Evolutionary conservation across 164 flowering plant genomes (phyloP).

Genomic region (Echeveria elegans): DNA sequence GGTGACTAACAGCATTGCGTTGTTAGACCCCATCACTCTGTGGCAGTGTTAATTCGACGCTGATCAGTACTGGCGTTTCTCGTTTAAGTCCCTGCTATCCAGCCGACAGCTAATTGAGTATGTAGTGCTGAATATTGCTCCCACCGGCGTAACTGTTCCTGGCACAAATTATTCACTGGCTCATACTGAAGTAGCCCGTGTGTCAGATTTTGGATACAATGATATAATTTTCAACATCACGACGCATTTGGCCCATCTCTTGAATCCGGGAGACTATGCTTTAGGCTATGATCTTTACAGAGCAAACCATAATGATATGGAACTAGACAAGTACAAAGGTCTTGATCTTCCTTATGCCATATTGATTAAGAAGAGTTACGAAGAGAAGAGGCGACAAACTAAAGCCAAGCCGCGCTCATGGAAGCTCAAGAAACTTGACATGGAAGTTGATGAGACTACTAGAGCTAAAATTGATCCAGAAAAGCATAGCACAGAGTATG

Average conservation of each 20-base stretch:
- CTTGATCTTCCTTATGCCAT: slow-evolving; percentile 42
- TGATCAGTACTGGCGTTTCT: slow-evolving; percentile 46
- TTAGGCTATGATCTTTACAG: slow-evolving; percentile 57
- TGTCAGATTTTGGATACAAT: slow-evolving; percentile 57
- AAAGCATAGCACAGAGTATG: slow-evolving; percentile 39
- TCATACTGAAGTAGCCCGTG: slow-evolving; percentile 56
- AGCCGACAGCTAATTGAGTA: slow-evolving; percentile 59
- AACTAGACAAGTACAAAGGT: slow-evolving; percentile 40
- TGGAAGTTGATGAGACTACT: slow-evolving; percentile 40
- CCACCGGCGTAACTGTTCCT: slow-evolving; percentile 28
- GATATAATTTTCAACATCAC: slow-evolving; percentile 31
- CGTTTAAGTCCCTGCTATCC: slow-evolving; percentile 41
- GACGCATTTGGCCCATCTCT: slow-evolving; percentile 56
- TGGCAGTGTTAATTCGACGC: slow-evolving; percentile 46
- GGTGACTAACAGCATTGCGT: slow-evolving; percentile 39
- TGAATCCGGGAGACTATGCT: slow-evolving; percentile 50
- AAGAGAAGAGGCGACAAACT: slow-evolving; percentile 39
- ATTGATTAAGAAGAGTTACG: slow-evolving; percentile 56
- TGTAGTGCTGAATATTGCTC: slow-evolving; percentile 31
- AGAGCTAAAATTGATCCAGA: slow-evolving; percentile 30
- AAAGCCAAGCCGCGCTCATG: slow-evolving; percentile 46
- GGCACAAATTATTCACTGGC: slow-evolving; percentile 47
- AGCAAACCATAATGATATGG: slow-evolving; percentile 47
- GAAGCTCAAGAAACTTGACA: slow-evolving; percentile 50
- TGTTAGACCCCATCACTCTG: slow-evolving; percentile 52